Conservation (phyloP, 805 yeast species). For the Hanseniaspora thailandica region DNA sequence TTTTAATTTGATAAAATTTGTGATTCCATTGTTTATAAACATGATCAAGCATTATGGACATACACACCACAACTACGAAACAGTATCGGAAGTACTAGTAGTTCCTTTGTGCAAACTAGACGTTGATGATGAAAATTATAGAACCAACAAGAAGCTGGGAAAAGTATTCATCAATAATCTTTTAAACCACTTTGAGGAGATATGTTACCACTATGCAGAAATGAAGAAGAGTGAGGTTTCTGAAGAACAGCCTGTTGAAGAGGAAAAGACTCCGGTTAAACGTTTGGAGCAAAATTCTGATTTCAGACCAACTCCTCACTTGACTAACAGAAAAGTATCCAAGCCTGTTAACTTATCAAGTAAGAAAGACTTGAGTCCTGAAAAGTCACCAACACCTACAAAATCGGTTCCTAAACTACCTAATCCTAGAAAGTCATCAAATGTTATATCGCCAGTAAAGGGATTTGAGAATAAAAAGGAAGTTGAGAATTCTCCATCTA, state of each 20-base stretch:
- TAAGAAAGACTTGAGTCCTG: neutral
- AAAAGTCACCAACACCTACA: neutral
- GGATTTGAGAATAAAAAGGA: neutral
- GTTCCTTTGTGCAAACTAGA: slow-evolving; percentile 48
- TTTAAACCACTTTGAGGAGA: slow-evolving; percentile 38
- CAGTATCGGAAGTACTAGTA: slow-evolving; percentile 36
- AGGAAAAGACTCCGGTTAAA: neutral
- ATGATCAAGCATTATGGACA: slow-evolving; percentile 29
- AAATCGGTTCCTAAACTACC: slow-evolving; percentile 11
- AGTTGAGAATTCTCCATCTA: slow-evolving; percentile 1
- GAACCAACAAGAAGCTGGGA: slow-evolving; percentile 37
- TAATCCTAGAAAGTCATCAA: slow-evolving; percentile 12
- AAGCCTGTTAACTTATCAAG: neutral
- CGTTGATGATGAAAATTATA: slow-evolving; percentile 33
- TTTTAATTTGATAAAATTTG: slow-evolving; percentile 29
- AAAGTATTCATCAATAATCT: slow-evolving; percentile 43
- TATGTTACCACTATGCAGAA: slow-evolving; percentile 20
- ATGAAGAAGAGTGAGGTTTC: neutral
- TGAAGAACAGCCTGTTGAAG: neutral
- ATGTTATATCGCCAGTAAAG: neutral
- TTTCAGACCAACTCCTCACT: slow-evolving; percentile 1
- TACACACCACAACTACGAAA: slow-evolving; percentile 34
- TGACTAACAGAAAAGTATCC: neutral
- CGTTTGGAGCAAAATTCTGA: neutral
- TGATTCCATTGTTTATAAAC: slow-evolving; percentile 38